Evolutionary conservation across 2,329 filamentous ascomycete genomes (phyloP).

Genomic region (Penicillium sclerotigenum): DNA sequence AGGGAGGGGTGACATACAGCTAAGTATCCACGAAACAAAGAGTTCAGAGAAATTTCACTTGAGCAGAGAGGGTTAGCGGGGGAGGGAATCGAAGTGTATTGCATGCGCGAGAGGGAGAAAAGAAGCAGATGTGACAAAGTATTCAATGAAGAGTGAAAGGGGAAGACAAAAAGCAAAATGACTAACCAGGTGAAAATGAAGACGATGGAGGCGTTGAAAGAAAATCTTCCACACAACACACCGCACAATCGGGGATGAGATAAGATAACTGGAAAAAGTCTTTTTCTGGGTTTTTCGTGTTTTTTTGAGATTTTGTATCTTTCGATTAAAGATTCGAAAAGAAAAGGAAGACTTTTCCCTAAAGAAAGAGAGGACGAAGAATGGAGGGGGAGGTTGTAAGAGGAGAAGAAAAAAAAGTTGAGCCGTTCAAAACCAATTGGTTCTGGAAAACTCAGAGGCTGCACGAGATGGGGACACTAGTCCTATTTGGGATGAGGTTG

Average conservation of each 20-base stretch:
- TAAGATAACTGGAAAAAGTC: constrained; percentile 28
- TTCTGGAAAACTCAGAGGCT: constrained; percentile 36
- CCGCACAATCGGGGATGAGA: constrained; percentile 32
- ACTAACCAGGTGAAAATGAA: constrained; percentile 21
- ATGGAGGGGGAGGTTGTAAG: constrained; percentile 18
- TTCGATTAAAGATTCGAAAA: constrained; percentile 34
- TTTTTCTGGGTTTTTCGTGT: constrained; percentile 41
- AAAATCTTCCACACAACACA: constrained; percentile 31
- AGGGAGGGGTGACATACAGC: constrained; percentile 12
- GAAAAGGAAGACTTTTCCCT: constrained; percentile 28
- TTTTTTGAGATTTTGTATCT: constrained; percentile 37
- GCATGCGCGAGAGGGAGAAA: neutral
- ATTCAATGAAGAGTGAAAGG: neutral
- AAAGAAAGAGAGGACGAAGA: constrained; percentile 26
- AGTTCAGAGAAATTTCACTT: constrained; percentile 11
- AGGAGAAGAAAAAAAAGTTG: constrained; percentile 30
- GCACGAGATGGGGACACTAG: constrained; percentile 24
- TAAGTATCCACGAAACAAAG: constrained; percentile 17
- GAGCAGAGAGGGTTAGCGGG: constrained; percentile 9
- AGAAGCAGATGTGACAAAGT: neutral
- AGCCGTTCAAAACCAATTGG: constrained; percentile 24
- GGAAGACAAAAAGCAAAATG: constrained; percentile 8
- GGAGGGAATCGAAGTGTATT: neutral
- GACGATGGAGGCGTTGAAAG: constrained; percentile 27
- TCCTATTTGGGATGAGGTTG: constrained; percentile 14